Conservation (phyloP, 768 basidiomycete genomes). For the Pulveroboletus sp. region DNA sequence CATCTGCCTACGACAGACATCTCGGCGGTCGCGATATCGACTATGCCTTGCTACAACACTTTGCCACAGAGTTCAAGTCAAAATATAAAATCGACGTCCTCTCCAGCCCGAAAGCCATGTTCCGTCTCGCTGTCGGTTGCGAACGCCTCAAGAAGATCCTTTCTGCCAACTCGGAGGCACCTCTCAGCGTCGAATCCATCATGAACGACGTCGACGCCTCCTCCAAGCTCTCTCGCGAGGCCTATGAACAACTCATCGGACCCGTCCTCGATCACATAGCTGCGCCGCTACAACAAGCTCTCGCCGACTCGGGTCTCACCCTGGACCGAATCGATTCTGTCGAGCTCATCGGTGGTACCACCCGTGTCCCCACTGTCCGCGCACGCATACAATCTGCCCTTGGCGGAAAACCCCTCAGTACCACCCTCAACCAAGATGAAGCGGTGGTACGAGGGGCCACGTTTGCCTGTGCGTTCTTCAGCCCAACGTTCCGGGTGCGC, state of each 20-base stretch:
- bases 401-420: conserved; percentile 77
- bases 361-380: conserved; percentile 92
- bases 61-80: conserved; percentile 87
- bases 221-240: conserved; percentile 79
- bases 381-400: conserved; percentile 82
- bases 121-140: conserved; percentile 85
- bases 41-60: conserved; percentile 84
- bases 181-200: conserved; percentile 92
- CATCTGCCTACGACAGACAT: no score
- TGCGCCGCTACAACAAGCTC: conserved; percentile 71
- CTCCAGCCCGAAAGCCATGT: conserved; percentile 85
- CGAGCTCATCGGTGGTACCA: conserved; percentile 92
- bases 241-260: conserved; percentile 75
- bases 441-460: conserved; percentile 95
- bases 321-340: conserved; percentile 85
- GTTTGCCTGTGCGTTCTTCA: conserved; percentile 95
- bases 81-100: conserved; percentile 99
- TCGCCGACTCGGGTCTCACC: conserved; percentile 76
- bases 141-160: conserved; percentile 96
- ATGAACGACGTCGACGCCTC: conserved; percentile 94
- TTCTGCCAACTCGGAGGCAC: conserved; percentile 88
- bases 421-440: conserved; percentile 97
- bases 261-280: conserved; percentile 76
- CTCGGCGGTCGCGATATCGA: conserved; percentile 98
- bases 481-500: conserved; percentile 96